Percentiles rank a stretch among this genome's conserved stretches.
Evolutionary conservation across 805 yeast species (phyloP).

Genomic region (Isabelozyma rhagii): DNA sequence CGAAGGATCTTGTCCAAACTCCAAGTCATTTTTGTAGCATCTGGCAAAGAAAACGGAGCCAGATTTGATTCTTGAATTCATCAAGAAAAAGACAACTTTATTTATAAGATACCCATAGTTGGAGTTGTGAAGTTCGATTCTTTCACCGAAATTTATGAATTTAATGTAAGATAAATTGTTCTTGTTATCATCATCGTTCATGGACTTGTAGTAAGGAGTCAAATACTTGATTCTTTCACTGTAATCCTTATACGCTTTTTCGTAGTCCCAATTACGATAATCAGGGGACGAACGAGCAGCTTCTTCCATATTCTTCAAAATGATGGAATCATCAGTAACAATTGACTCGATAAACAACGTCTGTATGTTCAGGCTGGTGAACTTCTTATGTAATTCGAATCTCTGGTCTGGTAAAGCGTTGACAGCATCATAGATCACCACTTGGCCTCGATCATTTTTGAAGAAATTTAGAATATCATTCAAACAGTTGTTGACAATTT

Average conservation of each 20-base stretch:
- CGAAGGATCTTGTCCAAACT: conserved; percentile 75
- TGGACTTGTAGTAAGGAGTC: conserved; percentile 68
- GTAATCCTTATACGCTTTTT: conserved; percentile 75
- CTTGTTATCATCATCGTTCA: conserved; percentile 50
- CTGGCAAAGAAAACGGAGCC: conserved; percentile 94
- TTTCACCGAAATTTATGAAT: conserved; percentile 86
- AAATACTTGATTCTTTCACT: conserved; percentile 66
- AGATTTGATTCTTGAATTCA: conserved; percentile 82
- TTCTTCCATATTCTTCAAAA: conserved; percentile 67
- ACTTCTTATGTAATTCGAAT: conserved; percentile 49
- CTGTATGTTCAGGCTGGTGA: conserved; percentile 61
- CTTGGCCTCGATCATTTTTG: conserved; percentile 79
- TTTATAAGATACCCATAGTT: conserved; percentile 86
- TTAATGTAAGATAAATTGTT: conserved; percentile 65
- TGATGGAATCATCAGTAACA: conserved; percentile 66
- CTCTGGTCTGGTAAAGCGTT: conserved; percentile 77
- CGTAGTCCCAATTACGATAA: conserved; percentile 71
- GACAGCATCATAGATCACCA: conserved; percentile 94
- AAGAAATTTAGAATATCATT: conserved; percentile 70
- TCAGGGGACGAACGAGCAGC: conserved; percentile 89
- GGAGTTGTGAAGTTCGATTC: conserved; percentile 73
- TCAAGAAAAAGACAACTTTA: conserved; percentile 85
- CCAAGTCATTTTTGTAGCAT: conserved; percentile 56
- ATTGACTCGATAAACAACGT: conserved; percentile 85
- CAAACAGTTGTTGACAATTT: conserved; percentile 61